phyloP scores from a whole-genome alignment of 495 filamentous ascomycete species.

The Lophiotrema nucula region DNA sequence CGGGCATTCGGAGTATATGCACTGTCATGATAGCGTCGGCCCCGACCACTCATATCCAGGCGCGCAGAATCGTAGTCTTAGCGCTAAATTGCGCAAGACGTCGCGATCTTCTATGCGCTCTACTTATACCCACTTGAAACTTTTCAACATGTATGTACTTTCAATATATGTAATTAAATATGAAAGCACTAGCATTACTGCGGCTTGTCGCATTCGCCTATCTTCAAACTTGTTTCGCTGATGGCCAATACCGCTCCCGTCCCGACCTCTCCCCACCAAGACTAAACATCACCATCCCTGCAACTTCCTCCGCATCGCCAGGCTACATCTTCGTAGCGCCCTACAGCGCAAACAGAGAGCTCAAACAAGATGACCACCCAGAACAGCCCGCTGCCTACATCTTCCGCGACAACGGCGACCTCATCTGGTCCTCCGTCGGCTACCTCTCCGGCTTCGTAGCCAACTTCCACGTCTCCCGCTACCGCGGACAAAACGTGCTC shows the following conservation, averaged over 20 bases:
- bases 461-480: conserved; percentile 42
- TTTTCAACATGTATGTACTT: too few relatives aligned
- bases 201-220: background rate
- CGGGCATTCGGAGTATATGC: background rate
- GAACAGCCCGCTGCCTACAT: conserved; percentile 58
- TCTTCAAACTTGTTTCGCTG: conserved; percentile 33
- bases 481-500: background rate
- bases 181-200: too few relatives aligned
- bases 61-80: background rate
- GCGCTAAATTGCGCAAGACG: too few relatives aligned
- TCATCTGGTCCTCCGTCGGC: conserved; percentile 56
- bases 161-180: too few relatives aligned
- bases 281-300: conserved; percentile 56
- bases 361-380: conserved; percentile 39
- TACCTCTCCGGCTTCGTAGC: conserved; percentile 55
- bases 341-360: conserved; percentile 49
- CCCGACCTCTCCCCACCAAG: conserved; percentile 54
- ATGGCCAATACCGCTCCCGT: conserved; percentile 57
- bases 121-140: too few relatives aligned
- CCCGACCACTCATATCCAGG: background rate
- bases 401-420: conserved; percentile 53
- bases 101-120: too few relatives aligned
- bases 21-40: background rate
- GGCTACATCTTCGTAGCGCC: conserved; percentile 57
- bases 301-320: conserved; percentile 46